phyloP scores from a whole-genome alignment of 2,329 filamentous ascomycete genomes.

The Sclerotinia nivalis region DNA sequence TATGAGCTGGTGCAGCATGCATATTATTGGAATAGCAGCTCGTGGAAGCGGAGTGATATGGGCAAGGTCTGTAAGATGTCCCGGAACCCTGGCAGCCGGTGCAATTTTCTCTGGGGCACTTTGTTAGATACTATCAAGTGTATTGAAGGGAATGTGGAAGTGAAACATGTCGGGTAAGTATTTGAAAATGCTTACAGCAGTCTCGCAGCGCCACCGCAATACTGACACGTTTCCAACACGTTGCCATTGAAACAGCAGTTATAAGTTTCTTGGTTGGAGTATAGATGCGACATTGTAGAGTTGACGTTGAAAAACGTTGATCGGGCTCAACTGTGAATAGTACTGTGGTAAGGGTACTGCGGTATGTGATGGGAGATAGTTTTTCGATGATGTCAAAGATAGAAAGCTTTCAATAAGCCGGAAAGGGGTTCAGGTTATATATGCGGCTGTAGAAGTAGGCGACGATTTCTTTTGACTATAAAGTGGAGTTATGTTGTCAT shows the following conservation, averaged over 20 bases:
- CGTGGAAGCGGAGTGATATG: not conserved
- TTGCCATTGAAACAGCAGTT: not conserved
- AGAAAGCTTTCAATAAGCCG: not conserved
- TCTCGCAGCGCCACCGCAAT: slow-evolving; percentile 1
- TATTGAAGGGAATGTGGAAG: not conserved
- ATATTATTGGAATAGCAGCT: not conserved
- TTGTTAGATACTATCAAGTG: not conserved
- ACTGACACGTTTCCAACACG: not conserved
- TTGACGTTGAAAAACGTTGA: not conserved
- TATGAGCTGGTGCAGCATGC: not conserved
- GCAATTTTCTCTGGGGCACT: not conserved
- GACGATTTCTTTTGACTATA: not conserved
- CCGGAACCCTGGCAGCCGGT: not conserved
- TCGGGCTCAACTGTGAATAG: not conserved
- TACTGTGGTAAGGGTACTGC: not conserved
- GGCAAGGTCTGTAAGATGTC: not conserved
- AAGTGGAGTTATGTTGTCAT: slow-evolving; percentile 1
- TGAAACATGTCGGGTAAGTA: not conserved
- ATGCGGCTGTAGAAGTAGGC: not conserved
- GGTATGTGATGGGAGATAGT: too few relatives aligned
- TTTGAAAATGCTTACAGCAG: not conserved
- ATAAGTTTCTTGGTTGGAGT: not conserved
- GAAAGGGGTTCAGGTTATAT: not conserved
- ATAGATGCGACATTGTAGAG: not conserved
- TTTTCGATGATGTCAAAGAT: not conserved